phyloP scores from a whole-genome alignment of 2,329 filamentous ascomycete genomes.

The Diaporthe vexans region DNA sequence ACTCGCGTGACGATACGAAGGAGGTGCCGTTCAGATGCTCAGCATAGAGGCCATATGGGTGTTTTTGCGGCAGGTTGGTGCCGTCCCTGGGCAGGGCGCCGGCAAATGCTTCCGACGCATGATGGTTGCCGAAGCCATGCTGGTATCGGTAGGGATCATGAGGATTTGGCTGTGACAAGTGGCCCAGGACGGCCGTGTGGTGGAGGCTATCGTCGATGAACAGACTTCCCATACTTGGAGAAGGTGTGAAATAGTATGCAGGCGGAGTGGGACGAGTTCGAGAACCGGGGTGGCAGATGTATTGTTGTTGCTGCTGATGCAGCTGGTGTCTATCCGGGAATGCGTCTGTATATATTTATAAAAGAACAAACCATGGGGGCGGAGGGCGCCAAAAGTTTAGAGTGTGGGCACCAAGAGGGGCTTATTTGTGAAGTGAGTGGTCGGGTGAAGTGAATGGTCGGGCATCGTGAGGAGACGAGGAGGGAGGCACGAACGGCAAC shows the following conservation, averaged over 20 bases:
- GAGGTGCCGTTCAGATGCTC: slow-evolving; percentile 50
- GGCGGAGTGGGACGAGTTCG: not conserved
- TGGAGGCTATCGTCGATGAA: slow-evolving; percentile 38
- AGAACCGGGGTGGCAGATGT: not conserved
- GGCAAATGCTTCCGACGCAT: slow-evolving; percentile 36
- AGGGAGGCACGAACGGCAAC: slow-evolving; percentile 21
- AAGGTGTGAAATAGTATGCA: not conserved
- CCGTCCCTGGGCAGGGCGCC: slow-evolving; percentile 38
- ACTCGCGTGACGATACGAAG: slow-evolving; percentile 46
- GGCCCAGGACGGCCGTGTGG: slow-evolving; percentile 36
- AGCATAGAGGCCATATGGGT: slow-evolving; percentile 48
- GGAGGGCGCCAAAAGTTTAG: not conserved
- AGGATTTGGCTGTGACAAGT: slow-evolving; percentile 28
- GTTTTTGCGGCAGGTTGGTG: slow-evolving; percentile 47
- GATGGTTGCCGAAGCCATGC: slow-evolving; percentile 37
- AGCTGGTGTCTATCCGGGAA: not conserved
- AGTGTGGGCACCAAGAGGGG: slow-evolving; percentile 14
- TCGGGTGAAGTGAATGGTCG: slow-evolving; percentile 14
- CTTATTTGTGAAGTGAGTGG: slow-evolving; percentile 16
- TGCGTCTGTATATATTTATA: not conserved
- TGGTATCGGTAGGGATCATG: slow-evolving; percentile 39
- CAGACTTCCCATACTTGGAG: slow-evolving; percentile 29
- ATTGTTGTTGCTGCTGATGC: not conserved
- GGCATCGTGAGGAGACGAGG: slow-evolving; percentile 20
- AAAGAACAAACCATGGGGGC: not conserved